Conservation (phyloP, 2,329 filamentous ascomycete genomes). For the Calonectria multiphialidica region DNA sequence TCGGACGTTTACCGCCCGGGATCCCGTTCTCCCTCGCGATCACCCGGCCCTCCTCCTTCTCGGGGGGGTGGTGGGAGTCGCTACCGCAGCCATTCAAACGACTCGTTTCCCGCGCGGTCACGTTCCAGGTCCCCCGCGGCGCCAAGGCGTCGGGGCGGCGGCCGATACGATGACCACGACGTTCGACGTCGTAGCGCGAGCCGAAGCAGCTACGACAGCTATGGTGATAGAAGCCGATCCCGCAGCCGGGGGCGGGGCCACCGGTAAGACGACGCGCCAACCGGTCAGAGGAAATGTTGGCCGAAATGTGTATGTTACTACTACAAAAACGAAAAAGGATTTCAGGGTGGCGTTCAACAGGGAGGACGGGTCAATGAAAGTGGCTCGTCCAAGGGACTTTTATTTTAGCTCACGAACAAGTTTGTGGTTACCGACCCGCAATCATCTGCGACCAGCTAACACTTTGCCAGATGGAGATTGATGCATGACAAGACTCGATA, state of each 20-base stretch:
- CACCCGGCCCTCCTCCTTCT: constrained; percentile 54
- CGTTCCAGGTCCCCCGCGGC: constrained; percentile 56
- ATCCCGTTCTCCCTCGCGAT: constrained; percentile 62
- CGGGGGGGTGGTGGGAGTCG: constrained; percentile 50
- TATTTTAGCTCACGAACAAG: constrained; percentile 41
- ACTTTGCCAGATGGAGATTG: constrained; percentile 36
- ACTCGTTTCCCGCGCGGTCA: constrained; percentile 62
- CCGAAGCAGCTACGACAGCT: constrained; percentile 59
- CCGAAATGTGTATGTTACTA: constrained; percentile 9
- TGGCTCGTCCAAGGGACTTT: constrained; percentile 16
- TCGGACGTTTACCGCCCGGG: constrained; percentile 74
- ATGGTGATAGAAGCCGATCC: constrained; percentile 55
- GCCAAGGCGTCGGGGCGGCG: constrained; percentile 48
- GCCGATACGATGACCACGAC: constrained; percentile 48
- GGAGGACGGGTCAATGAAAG: constrained; percentile 17
- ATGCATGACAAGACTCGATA: constrained; percentile 25
- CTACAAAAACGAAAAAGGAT: constrained; percentile 17
- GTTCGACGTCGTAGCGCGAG: constrained; percentile 61
- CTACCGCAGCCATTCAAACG: constrained; percentile 59
- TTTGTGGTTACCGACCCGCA: constrained; percentile 33
- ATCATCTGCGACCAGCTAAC: constrained; percentile 38
- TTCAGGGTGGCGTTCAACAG: constrained; percentile 37
- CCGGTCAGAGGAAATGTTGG: neutral
- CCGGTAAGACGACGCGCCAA: constrained; percentile 40
- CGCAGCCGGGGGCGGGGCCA: constrained; percentile 52